Evolutionary conservation across 345 rosid species (phyloP).

Genomic region (Lumnitzera racemosa): DNA sequence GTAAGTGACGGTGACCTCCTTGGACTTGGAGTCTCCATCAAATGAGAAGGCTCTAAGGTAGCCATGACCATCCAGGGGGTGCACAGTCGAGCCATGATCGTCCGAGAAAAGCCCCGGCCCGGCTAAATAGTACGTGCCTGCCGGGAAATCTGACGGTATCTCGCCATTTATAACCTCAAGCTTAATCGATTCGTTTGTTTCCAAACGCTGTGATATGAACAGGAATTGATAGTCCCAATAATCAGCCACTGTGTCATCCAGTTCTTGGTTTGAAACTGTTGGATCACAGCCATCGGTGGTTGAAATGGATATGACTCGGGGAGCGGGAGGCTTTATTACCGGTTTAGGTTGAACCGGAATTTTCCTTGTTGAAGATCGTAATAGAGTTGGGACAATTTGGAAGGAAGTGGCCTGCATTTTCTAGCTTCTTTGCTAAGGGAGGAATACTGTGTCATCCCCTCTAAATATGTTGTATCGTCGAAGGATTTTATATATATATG

Average conservation of each 20-base stretch:
- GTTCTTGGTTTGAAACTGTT: conserved; percentile 2
- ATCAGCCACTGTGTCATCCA: conserved; percentile 46
- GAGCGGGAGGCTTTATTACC: conserved; percentile 13
- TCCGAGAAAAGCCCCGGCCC: conserved; percentile 86
- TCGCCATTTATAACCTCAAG: conserved; percentile 47
- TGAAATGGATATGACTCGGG: conserved; percentile 45
- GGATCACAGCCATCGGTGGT: conserved; percentile 18
- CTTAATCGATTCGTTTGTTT: conserved; percentile 39
- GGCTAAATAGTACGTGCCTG: conserved; percentile 74
- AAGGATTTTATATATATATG: not conserved
- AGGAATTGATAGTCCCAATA: conserved; percentile 86
- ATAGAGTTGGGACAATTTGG: conserved; percentile 21
- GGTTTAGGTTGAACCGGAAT: conserved; percentile 10
- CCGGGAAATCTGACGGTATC: conserved; percentile 61
- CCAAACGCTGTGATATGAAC: conserved; percentile 66
- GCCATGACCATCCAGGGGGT: conserved; percentile 89
- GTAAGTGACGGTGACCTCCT: conserved; percentile 34
- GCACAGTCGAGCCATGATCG: conserved; percentile 88
- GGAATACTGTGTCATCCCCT: not conserved
- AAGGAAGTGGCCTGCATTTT: conserved; percentile 32
- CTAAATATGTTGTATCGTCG: too few species aligned
- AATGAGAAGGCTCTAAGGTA: conserved; percentile 67
- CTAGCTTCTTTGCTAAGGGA: not conserved
- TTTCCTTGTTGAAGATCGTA: conserved; percentile 26
- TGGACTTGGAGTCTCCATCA: conserved; percentile 18